Conservation (phyloP, 2,329 filamentous ascomycete species). For the Pseudogymnoascus pannorum region DNA sequence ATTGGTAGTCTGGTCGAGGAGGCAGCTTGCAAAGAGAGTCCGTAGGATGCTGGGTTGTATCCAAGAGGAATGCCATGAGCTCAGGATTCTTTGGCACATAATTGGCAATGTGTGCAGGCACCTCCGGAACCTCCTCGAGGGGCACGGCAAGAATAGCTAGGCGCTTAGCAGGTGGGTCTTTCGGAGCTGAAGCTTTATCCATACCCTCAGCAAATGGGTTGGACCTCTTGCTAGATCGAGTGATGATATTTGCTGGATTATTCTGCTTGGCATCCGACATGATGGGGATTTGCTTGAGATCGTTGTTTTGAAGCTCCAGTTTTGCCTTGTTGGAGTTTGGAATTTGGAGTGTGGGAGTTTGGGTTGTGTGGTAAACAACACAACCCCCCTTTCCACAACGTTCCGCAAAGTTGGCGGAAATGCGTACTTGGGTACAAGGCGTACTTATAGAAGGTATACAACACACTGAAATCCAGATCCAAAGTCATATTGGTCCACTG, state of each 20-base stretch:
- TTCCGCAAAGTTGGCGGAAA: neutral
- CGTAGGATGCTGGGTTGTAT: neutral
- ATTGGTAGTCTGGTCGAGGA: constrained; percentile 12
- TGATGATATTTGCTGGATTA: neutral
- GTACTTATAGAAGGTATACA: neutral
- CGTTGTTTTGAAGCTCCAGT: neutral
- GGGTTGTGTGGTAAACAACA: neutral
- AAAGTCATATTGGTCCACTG: neutral
- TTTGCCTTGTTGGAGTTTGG: neutral
- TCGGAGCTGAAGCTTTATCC: neutral
- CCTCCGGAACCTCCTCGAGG: neutral
- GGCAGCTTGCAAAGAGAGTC: constrained; percentile 19
- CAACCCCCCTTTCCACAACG: neutral
- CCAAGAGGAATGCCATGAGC: neutral
- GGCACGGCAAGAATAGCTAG: neutral
- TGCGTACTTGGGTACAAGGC: neutral
- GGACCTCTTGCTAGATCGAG: neutral
- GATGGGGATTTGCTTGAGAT: neutral
- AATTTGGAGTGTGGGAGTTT: neutral
- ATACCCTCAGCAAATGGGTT: neutral
- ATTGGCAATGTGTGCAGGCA: neutral
- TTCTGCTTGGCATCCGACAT: neutral
- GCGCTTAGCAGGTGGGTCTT: neutral
- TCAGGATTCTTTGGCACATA: neutral
- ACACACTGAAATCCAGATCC: neutral